Evolutionary conservation across 306 rosid genomes (phyloP), one percentile per base, ranked within the genome.

Genomic region (Luffa acutangula): DNA sequence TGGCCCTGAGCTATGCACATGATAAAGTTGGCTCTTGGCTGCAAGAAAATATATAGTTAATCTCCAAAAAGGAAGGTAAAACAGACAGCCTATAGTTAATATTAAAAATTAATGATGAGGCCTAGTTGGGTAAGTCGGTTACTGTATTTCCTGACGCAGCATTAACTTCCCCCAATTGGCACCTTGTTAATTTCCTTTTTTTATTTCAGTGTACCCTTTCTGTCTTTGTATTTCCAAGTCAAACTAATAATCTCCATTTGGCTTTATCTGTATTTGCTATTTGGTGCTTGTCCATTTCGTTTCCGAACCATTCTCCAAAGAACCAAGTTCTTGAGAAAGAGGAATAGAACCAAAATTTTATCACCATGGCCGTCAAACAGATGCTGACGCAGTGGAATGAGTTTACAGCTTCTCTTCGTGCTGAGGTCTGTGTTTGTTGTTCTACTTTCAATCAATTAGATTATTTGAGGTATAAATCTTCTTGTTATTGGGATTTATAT

Each of bases 301-400:
- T 65, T 65, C 14, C 34, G n/a, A 20, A 17, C 20, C 41, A 18
- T 62, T 31, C 31, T 62, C 36, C 43, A 4, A 10, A 1, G 9
- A 63, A 56, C 62, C 31, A 65, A 65, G 45, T 65, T 65, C 62
- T 56, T 56, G 8, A 33, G 42, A 18, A 3, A 12, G 45, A 37
- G 17, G 72, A 65, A 65, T 3, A 15, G 12, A 51, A 14, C 64
- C 13, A 54, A 39, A 31, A 76, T 69, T 65, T 51, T 31, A 75
- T 48, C 79, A 4, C 79, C 88, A 93, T 93, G 97, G 96, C 89
- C 46, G 88, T 79, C 56, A 58, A 75, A 77, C 96, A 87, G 83
- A 58, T 86, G 88, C 86, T 56, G 79, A 80, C 69, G 46, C 89
- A 86, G 84, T 80, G 88, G 25, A 76, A 58, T 5, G 91, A 93